Base-by-base conservation (phyloP, 2,329 filamentous ascomycete genomes). In the Coniella vitis region DNA sequence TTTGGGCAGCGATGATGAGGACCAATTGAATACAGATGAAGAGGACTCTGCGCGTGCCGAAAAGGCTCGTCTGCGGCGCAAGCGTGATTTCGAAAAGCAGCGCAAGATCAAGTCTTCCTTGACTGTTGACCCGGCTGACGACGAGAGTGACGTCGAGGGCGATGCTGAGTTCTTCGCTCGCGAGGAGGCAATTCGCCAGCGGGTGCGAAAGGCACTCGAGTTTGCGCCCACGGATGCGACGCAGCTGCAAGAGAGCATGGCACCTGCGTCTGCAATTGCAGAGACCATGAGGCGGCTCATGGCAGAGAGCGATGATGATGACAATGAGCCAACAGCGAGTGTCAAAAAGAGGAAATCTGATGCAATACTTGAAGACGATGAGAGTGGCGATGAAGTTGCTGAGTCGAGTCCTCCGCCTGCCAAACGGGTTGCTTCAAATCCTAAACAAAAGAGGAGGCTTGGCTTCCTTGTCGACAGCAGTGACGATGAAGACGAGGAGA, bases 41-140 rank as follows among this genome's bases (percentile, higher is more conserved):
- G 73, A 83, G 21, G 81, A 83, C 14, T 47, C 38, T 4, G 21
- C 41, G 5, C 51, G 40, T 17, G 45, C 40, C 20, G 45, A 48
- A 22, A 53, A 22, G 40, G 51, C 51, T 8, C 41, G 29, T 5
- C 45, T 74, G 47, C 75, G 84, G 34, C 75, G 79, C 47, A 73
- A 83, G 45, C 84, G 79, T 56, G 83, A 95, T 56, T 70, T 79
- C n/a, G 88, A 90, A 60, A 90, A 90, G 66, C 76, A 81, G 42
- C 73, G 74, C 29, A 86, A 85, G 62, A 86, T 93, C 68, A 97
- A 96, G 72, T 94, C 87, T 59, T 83, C 84, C 20, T 68, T 91
- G 35, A 91, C 83, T 59, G 86, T 98, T 44, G 79, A 85, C 50
- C 83, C 84, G 34, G 89, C 86, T 56, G 93, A 97, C 62, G 93